Evolutionary conservation across 495 filamentous ascomycete genomes (phyloP).

Genomic region (Aspergillus incahuasiensis): DNA sequence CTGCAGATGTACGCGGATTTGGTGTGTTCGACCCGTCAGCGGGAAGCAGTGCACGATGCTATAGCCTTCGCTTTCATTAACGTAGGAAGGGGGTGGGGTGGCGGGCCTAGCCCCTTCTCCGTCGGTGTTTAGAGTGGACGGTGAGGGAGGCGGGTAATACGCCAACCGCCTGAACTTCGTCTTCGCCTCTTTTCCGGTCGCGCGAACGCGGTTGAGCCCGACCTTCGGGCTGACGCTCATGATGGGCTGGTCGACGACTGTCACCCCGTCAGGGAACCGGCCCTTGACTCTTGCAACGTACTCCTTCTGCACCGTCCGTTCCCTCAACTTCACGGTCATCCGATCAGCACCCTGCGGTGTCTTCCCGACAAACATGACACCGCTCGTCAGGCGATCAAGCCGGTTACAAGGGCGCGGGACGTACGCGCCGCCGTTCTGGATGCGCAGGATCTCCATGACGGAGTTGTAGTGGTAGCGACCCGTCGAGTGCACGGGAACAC

Average conservation of each 20-base stretch:
- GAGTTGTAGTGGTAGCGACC: slow-evolving; percentile 95
- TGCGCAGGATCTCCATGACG: slow-evolving; percentile 85
- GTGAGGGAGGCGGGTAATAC: slow-evolving; percentile 63
- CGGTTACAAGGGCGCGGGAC: slow-evolving; percentile 84
- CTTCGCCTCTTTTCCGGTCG: slow-evolving; percentile 81
- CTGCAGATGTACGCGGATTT: slow-evolving; percentile 91
- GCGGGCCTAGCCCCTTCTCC: slow-evolving; percentile 22
- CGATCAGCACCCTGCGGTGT: slow-evolving; percentile 70
- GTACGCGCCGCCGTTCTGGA: slow-evolving; percentile 64
- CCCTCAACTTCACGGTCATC: slow-evolving; percentile 65
- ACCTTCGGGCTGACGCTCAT: slow-evolving; percentile 92
- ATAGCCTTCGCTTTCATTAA: slow-evolving; percentile 60
- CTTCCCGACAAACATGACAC: slow-evolving; percentile 97
- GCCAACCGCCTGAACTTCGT: slow-evolving; percentile 87
- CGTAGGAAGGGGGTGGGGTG: slow-evolving; percentile 24
- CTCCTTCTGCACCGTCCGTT: slow-evolving; percentile 81
- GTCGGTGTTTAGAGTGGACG: slow-evolving; percentile 11
- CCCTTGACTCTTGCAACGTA: slow-evolving; percentile 90
- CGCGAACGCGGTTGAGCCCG: slow-evolving; percentile 86
- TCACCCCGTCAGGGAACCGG: slow-evolving; percentile 73
- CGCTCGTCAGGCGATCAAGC: slow-evolving; percentile 89
- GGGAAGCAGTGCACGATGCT: slow-evolving; percentile 93
- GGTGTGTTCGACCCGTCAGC: slow-evolving; percentile 90
- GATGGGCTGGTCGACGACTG: slow-evolving; percentile 89
- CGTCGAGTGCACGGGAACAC: slow-evolving; percentile 89